phyloP scores from a whole-genome alignment of 2,329 filamentous ascomycete species.

The Penicillium rolfsii region DNA sequence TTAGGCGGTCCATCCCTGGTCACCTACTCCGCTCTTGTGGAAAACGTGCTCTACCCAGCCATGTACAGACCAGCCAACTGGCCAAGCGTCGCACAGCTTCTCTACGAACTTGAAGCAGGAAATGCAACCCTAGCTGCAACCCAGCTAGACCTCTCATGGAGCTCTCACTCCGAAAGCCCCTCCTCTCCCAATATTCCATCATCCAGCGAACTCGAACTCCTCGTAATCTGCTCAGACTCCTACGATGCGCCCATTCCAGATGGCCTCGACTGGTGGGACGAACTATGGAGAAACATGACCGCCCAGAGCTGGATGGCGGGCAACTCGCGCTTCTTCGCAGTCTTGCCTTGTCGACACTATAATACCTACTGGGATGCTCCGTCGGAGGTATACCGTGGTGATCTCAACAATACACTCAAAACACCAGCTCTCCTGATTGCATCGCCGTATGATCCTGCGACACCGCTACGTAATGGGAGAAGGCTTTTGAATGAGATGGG shows the following conservation, averaged over 20 bases:
- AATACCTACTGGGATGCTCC: slow-evolving; percentile 17
- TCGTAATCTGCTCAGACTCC: slow-evolving; percentile 22
- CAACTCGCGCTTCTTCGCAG: slow-evolving; percentile 18
- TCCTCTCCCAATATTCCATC: not conserved
- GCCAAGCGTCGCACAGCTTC: slow-evolving; percentile 15
- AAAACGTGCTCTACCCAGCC: slow-evolving; percentile 10
- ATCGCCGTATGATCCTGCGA: slow-evolving; percentile 22
- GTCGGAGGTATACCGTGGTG: slow-evolving; percentile 22
- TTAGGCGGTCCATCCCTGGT: slow-evolving; percentile 18
- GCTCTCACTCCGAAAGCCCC: not conserved
- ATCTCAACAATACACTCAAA: slow-evolving; percentile 22
- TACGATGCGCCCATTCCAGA: slow-evolving; percentile 20
- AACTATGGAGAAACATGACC: slow-evolving; percentile 19
- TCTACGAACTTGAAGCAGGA: slow-evolving; percentile 20
- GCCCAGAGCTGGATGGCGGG: slow-evolving; percentile 21
- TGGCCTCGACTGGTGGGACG: slow-evolving; percentile 21
- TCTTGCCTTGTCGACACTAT: slow-evolving; percentile 21
- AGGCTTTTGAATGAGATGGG: slow-evolving; percentile 22
- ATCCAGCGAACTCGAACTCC: slow-evolving; percentile 9
- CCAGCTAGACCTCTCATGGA: slow-evolving; percentile 16
- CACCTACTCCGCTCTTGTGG: slow-evolving; percentile 20
- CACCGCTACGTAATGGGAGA: slow-evolving; percentile 20
- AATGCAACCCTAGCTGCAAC: slow-evolving; percentile 21
- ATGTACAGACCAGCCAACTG: slow-evolving; percentile 21
- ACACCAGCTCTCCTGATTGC: slow-evolving; percentile 17